Base-by-base conservation (phyloP, 169 alveolate species). In the Plasmodium relictum region DNA sequence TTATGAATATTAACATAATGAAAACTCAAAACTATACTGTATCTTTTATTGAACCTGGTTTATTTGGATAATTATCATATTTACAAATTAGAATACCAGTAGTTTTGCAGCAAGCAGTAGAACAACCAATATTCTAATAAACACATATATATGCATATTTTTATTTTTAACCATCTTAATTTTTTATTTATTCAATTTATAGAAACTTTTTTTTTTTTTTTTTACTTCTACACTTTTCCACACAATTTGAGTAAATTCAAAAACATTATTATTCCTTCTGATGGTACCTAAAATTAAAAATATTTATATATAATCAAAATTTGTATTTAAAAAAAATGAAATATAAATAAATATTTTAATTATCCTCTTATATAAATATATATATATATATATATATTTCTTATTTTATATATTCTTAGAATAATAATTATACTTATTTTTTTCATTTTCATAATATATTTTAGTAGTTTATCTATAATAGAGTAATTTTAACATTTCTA, bases 201-300 rank as follows among this genome's bases (percentile, higher is more conserved):
- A n/a, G n/a, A n/a, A 39, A 54, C 61, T 45, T 14, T 3, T 45
- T 70, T 12, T 70, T n/a, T 24, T 39, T 41, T 4, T 37, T 39
- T 26, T 18, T 80, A 80, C 90, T 71, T 80, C 72, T 31, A 71
- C 76, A 26, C 74, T 39, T n/a, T 80, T 80, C 90, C 90, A 80
- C 41, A 80, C 61, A 37, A 80, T 42, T 12, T 39, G 20, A 22
- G 90, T 80, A 56, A 80, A 80, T 66, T 80, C 83, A 66, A 80
- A 80, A 44, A 80, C 80, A 6, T 80, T 71, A 5, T 80, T 80
- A 22, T 42, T 63, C 44, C 58, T 68, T 39, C 42, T 31, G 10
- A 80, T 80, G 48, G 72, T 59, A 2, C 90, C 90, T 80, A 41
- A 22, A 9, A 6, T 65, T 16, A 54, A 68, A 22, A 42, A 6